phyloP scores from a whole-genome alignment of 345 rosid genomes.

The Heritiera fomes region DNA sequence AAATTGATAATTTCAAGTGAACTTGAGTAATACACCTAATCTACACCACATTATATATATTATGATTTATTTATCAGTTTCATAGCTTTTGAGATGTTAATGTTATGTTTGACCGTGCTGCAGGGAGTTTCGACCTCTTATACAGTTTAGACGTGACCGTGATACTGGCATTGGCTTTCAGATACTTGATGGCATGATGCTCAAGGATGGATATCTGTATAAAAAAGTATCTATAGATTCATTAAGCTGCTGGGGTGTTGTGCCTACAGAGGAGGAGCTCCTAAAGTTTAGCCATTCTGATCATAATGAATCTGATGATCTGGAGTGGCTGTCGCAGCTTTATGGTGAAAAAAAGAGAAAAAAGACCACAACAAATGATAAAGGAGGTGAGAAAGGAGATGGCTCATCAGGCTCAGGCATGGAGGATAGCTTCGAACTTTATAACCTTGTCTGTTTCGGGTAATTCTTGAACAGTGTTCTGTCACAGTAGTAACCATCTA shows the following conservation, averaged over 20 bases:
- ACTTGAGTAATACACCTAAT: conserved; percentile 66
- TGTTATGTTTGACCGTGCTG: conserved; percentile 24
- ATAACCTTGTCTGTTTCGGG: conserved; percentile 81
- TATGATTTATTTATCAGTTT: conserved; percentile 4
- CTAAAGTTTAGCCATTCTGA: conserved; percentile 74
- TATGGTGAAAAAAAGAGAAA: conserved; percentile 79
- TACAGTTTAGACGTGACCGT: conserved; percentile 80
- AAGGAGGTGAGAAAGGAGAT: conserved; percentile 72
- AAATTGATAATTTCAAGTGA: conserved; percentile 86
- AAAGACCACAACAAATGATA: conserved; percentile 39
- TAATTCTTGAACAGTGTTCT: conserved; percentile 38
- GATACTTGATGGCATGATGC: conserved; percentile 79
- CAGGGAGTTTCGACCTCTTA: conserved; percentile 91
- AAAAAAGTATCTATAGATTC: conserved; percentile 83
- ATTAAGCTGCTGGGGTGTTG: conserved; percentile 61
- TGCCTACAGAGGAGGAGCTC: conserved; percentile 76
- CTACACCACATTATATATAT: conserved; percentile 16
- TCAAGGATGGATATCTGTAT: conserved; percentile 84
- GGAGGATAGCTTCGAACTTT: conserved; percentile 50
- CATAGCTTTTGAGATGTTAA: not conserved
- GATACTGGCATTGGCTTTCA: conserved; percentile 68
- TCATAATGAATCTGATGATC: conserved; percentile 56
- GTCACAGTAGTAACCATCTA: conserved; percentile 13
- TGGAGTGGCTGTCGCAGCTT: conserved; percentile 64
- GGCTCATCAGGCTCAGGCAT: conserved; percentile 51